Base-by-base conservation (phyloP, 805 yeast genomes). In the Lipomyces anomalus region DNA sequence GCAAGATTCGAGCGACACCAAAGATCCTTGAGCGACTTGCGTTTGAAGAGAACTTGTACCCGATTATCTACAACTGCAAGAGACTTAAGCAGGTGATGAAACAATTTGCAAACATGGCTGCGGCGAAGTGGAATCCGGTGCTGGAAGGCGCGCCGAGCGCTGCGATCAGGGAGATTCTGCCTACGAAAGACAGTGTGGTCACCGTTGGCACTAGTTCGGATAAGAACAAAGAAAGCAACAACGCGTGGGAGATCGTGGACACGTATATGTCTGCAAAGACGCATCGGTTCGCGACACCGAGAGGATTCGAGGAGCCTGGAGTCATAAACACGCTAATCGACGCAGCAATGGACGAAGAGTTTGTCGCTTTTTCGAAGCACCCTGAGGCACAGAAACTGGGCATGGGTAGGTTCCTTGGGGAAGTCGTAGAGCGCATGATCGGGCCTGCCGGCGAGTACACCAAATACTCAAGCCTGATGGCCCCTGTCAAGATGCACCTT, bases 31-130 rank as follows among this genome's bases (percentile, higher is more conserved):
- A 48, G 26, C 50, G 57, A 3, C 40, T 54, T 39, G 46, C 52
- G 20, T 44, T 55, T 17, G 57, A 53, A 32, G 57, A 53, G 33
- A 46, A 53, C 41, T 38, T 53, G 22, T 48, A 46, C 21, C 57
- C 57, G 7, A 45, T 42, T 13, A 38, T 44, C 17, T 32, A 29
- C 13, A 13, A 23, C 20, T 53, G 57, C 26, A 46, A 50, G 3
- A 43, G 57, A 3, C 46, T 53, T 6, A 38, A 33, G 5, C 53
- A 52, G 28, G 40, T 53, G 13, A 45, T 44, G 2, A 21, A 30
- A 5, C 48, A 53, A 35, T 53, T 53, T 40, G 47, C 47, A 18
- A 47, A 29, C 3, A 40, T 41, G 17, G 50, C 48, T 4, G 46
- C 52, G 3, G 22, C 32, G 22, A 47, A 46, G 21, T 53, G 53